Percentiles rank a stretch among this genome's conserved stretches.
Conservation (phyloP, 495 filamentous ascomycete species). For the Mytilinidion resinicola region DNA sequence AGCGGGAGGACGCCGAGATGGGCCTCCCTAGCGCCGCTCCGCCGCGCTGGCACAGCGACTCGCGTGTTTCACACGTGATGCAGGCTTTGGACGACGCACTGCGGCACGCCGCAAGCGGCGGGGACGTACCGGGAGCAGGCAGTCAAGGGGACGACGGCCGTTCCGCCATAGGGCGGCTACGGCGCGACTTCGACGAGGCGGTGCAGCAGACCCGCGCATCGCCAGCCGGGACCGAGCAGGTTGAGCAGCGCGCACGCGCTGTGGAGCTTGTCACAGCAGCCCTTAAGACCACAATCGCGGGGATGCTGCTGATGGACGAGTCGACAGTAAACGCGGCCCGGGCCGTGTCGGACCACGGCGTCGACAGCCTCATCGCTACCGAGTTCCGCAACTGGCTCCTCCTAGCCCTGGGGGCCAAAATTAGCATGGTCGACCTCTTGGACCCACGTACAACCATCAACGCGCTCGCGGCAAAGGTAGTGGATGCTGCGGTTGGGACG, state of each 20-base stretch:
- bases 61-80: conserved; percentile 26
- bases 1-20: conserved; percentile 13
- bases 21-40: conserved; percentile 5
- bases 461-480: not conserved
- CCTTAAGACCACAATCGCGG: conserved; percentile 17
- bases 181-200: not conserved
- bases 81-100: conserved; percentile 13
- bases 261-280: conserved; percentile 16
- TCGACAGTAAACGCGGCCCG: conserved; percentile 20
- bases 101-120: not conserved
- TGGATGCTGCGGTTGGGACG: not conserved
- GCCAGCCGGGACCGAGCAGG: not conserved
- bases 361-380: conserved; percentile 37
- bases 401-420: conserved; percentile 17
- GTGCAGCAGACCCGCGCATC: not conserved
- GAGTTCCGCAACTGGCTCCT: conserved; percentile 37
- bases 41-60: conserved; percentile 29
- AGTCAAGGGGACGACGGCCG: no score
- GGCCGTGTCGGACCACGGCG: conserved; percentile 29
- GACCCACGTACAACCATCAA: conserved; percentile 7
- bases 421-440: conserved; percentile 30
- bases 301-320: conserved; percentile 28
- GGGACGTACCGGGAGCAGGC: not conserved
- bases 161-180: not conserved
- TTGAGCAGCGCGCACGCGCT: not conserved